Evolutionary conservation across 202 grass and related monocot genomes (phyloP).

Genomic region (Panicum virgatum): DNA sequence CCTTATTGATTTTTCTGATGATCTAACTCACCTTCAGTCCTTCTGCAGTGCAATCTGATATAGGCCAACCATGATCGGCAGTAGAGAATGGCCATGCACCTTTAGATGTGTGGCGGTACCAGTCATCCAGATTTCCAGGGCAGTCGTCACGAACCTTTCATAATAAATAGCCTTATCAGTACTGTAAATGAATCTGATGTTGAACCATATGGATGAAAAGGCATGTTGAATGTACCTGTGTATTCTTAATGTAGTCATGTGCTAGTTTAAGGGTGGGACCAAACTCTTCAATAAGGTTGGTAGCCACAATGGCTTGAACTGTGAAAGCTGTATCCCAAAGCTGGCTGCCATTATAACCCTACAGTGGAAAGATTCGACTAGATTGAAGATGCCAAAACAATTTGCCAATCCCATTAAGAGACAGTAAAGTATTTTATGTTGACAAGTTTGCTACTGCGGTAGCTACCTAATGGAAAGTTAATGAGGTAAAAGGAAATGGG

Average conservation of each 20-base stretch:
- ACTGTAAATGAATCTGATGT: conserved; percentile 8
- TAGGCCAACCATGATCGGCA: conserved; percentile 83
- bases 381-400: conserved; percentile 18
- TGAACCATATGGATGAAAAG: conserved; percentile 25
- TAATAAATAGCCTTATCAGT: conserved; percentile 33
- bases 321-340: conserved; percentile 88
- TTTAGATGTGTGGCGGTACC: conserved; percentile 96
- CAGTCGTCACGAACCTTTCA: conserved; percentile 74
- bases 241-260: conserved; percentile 71
- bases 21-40: conserved; percentile 70
- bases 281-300: conserved; percentile 73
- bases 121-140: conserved; percentile 67
- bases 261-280: conserved; percentile 65
- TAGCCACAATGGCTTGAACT: conserved; percentile 87
- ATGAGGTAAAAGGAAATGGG: conserved; percentile 25
- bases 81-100: conserved; percentile 91
- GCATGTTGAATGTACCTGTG: conserved; percentile 53
- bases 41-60: conserved; percentile 94
- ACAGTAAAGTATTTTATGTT: conserved; percentile 1
- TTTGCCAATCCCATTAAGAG: conserved; percentile 35
- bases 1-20: background rate
- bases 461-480: background rate
- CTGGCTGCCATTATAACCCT: conserved; percentile 94
- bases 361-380: background rate
- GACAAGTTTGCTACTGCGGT: conserved; percentile 11